Evolutionary conservation across 2,329 filamentous ascomycete species (phyloP).

Genomic region (Boeremia lycopersici): DNA sequence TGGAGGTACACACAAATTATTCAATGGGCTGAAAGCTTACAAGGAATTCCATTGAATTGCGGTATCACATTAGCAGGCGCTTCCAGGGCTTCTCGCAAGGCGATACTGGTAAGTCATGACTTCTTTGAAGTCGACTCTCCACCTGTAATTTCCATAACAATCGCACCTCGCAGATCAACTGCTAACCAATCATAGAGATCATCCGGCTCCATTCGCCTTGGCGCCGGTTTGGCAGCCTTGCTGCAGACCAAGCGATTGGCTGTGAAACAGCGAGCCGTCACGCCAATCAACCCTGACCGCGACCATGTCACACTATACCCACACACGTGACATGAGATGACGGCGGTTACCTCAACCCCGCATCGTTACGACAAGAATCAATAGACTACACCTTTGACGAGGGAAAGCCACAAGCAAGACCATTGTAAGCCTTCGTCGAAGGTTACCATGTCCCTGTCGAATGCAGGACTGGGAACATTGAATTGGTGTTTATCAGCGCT

Average conservation of each 20-base stretch:
- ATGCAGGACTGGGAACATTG: conserved; percentile 1
- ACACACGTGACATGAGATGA: conserved; percentile 11
- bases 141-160: conserved; percentile 4
- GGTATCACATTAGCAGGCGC: conserved; percentile 29
- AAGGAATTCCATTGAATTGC: no score
- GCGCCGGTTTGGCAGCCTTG: conserved; percentile 3
- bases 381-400: background rate
- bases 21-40: no score
- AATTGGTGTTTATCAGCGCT: background rate
- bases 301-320: conserved; percentile 20
- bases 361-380: background rate
- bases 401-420: background rate
- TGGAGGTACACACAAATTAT: no score
- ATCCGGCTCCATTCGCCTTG: background rate
- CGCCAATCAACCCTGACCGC: conserved; percentile 29
- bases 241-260: conserved; percentile 32
- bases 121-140: conserved; percentile 15
- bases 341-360: conserved; percentile 1
- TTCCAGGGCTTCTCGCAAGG: conserved; percentile 23
- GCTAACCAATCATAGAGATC: background rate
- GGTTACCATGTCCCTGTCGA: background rate
- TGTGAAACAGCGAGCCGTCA: conserved; percentile 4
- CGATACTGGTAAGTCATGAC: conserved; percentile 6
- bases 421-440: background rate
- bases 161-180: background rate